A percentile compares a stretch with the other conserved stretches of the same genome.
Conservation (phyloP, 345 rosid genomes). For the Hibiscus tridactylites region DNA sequence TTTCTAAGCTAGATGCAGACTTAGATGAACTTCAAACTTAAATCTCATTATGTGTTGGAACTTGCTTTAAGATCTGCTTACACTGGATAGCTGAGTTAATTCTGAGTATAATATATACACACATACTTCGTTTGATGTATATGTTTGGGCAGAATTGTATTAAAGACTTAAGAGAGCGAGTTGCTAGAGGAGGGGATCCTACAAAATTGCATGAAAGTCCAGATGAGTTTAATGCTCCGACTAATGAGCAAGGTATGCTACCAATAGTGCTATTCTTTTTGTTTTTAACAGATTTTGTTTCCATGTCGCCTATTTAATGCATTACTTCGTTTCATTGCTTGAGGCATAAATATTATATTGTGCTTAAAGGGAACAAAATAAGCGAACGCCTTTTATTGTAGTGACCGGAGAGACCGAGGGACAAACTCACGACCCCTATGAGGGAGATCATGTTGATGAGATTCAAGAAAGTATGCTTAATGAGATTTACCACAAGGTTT, state of each 20-base stretch:
- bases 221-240: constrained; percentile 24
- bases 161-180: constrained; percentile 68
- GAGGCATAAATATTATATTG: background rate
- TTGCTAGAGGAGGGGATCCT: constrained; percentile 78
- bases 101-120: background rate
- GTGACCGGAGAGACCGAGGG: constrained; percentile 31
- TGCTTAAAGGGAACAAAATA: background rate
- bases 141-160: constrained; percentile 47
- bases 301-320: background rate
- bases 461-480: constrained; percentile 43
- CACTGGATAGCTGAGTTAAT: background rate
- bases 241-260: constrained; percentile 44
- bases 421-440: constrained; percentile 12
- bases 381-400: background rate
- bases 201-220: constrained; percentile 51
- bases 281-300: background rate
- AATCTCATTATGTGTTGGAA: background rate
- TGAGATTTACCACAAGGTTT: constrained; percentile 42
- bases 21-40: background rate
- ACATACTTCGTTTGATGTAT: background rate
- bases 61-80: background rate
- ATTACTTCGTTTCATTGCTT: background rate
- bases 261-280: background rate
- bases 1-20: background rate
- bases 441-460: constrained; percentile 30